Conservation (phyloP, 768 basidiomycete genomes). For the Lactarius hatsudake region DNA sequence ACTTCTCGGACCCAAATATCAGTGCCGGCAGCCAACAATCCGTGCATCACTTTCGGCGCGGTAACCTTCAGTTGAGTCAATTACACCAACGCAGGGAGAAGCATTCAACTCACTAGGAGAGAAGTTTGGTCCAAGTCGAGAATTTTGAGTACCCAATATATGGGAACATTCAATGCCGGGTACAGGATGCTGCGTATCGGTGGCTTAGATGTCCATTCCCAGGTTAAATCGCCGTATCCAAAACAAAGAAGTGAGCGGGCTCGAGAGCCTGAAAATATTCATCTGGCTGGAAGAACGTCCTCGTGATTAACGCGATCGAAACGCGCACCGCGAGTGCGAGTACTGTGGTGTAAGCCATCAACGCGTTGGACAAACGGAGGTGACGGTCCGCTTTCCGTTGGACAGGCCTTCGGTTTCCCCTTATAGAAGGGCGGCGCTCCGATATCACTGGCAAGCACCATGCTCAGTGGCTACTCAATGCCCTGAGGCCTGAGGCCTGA, state of each 20-base stretch:
- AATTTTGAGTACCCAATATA: slow-evolving; percentile 68
- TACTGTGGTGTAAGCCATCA: slow-evolving; percentile 15
- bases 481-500: too few relatives aligned
- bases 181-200: slow-evolving; percentile 83
- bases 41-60: slow-evolving; percentile 75
- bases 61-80: slow-evolving; percentile 48
- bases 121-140: slow-evolving; percentile 51
- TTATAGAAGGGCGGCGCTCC: neutral
- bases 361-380: neutral
- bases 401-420: neutral
- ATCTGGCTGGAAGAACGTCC: slow-evolving; percentile 94
- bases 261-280: slow-evolving; percentile 96
- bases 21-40: slow-evolving; percentile 70
- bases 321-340: slow-evolving; percentile 53
- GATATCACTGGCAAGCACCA: too few relatives aligned
- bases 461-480: too few relatives aligned
- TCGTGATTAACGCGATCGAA: slow-evolving; percentile 62
- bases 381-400: neutral
- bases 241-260: slow-evolving; percentile 87
- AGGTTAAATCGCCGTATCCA: slow-evolving; percentile 88
- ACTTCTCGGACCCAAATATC: slow-evolving; percentile 74
- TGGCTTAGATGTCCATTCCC: slow-evolving; percentile 81
- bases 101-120: slow-evolving; percentile 58
- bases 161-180: slow-evolving; percentile 74
- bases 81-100: neutral